Evolutionary conservation across 2,329 filamentous ascomycete genomes (phyloP), one percentile per base, ranked within the genome.

Genomic region (Sporothrix humicola): DNA sequence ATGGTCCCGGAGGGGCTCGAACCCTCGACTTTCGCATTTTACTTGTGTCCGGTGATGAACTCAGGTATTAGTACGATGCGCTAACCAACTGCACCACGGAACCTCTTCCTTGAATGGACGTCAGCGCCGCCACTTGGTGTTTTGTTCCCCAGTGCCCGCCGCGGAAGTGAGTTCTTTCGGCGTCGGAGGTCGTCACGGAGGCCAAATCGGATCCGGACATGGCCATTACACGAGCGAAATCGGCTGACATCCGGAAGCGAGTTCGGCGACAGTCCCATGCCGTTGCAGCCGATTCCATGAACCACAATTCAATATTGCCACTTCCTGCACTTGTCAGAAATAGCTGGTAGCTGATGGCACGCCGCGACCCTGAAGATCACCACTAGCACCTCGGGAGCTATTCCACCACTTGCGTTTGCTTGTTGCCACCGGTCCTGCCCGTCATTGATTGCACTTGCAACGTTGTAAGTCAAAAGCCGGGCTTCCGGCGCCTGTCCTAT

Each of bases 31-130:
- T 71, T 71, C 68, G 68, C 59, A 66, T 50, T 50, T 46, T 31
- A 61, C 52, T 46, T 61, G 61, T 12, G 31, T 23, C 56, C 37
- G 3, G 37, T 9, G 58, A 56, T 6, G 44, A 3, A 37, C 54
- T 50, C 26, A 56, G 9, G 44, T 68, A 73, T 73, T 42, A 58
- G 56, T 71, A 71, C 56, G 69, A 63, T 71, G 69, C 56, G 69
- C 69, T 63, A 71, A 71, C 69, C 69, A 71, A 71, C 69, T 71
- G 69, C 69, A 71, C 69, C 69, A 71, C 69, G 56, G 56, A 71
- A 71, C 56, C 56, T 7, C 15, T 42, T 10, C 17, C n/a, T 15
- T 26, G 69, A 59, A 42, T 71, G 56, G 69, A 44, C 69, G 54
- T 31, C 69, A 42, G 69, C 17, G 13, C 20, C 4, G 42, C 69